Percentiles rank a stretch among this genome's conserved stretches.
phyloP scores from a whole-genome alignment of 768 basidiomycete genomes.

The Suillus variegatus region DNA sequence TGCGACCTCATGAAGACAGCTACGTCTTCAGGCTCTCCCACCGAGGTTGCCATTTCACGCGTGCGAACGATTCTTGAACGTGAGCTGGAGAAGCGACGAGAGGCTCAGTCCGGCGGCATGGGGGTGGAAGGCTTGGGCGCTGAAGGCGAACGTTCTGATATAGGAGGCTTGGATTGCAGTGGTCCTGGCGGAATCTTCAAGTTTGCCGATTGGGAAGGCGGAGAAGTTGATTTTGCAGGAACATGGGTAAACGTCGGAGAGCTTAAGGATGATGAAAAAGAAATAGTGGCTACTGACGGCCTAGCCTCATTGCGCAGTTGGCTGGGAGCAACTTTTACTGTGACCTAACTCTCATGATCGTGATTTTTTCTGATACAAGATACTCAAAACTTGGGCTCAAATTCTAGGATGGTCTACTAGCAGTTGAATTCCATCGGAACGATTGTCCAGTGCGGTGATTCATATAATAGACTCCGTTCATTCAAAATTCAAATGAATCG shows the following conservation, averaged over 20 bases:
- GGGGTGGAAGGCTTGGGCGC: conserved; percentile 74
- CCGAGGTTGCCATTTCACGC: conserved; percentile 63
- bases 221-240: conserved; percentile 68
- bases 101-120: conserved; percentile 63
- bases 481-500: no score
- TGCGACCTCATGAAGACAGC: conserved; percentile 62
- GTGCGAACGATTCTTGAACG: conserved; percentile 80
- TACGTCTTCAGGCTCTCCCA: conserved; percentile 32
- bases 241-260: conserved; percentile 48
- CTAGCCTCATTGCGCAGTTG: conserved; percentile 47
- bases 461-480: no score
- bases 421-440: not conserved
- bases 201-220: conserved; percentile 84
- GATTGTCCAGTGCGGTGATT: not conserved
- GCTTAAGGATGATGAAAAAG: conserved; percentile 39
- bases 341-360: conserved; percentile 26
- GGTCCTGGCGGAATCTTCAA: conserved; percentile 59
- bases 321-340: conserved; percentile 46
- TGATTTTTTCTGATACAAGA: conserved; percentile 15
- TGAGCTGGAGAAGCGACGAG: conserved; percentile 77
- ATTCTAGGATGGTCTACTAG: not conserved
- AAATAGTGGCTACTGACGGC: conserved; percentile 37
- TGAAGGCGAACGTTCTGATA: conserved; percentile 62
- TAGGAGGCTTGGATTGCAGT: conserved; percentile 75
- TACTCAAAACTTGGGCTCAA: not conserved